These are phyloP conservation scores for Cladosporium sp. DNA, from an alignment of 2,329 filamentous ascomycete species.

Conservation along the genomic window DNA sequence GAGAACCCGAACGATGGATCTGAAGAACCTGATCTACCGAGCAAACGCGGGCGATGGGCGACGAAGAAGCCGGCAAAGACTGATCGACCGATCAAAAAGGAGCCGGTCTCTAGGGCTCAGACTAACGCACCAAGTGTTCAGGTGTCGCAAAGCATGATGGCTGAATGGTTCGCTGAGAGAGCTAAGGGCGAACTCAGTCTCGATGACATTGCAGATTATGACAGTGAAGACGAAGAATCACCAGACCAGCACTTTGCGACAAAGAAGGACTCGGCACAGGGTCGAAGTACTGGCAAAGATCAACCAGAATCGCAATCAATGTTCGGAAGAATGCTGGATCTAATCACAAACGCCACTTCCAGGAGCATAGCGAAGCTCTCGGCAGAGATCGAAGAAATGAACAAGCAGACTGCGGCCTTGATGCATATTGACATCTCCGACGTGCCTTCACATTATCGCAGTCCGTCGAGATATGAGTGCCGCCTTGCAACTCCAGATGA, in stretches of 20 bases:
- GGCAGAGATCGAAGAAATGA: conserved; percentile 8
- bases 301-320: not conserved
- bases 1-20: conserved; percentile 6
- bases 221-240: not conserved
- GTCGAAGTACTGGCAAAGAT: not conserved
- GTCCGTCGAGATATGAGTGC: not conserved
- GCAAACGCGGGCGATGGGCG: conserved; percentile 8
- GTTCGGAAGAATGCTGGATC: not conserved
- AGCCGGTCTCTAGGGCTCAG: not conserved
- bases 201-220: not conserved
- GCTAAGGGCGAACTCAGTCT: conserved; percentile 14
- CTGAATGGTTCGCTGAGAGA: conserved; percentile 10
- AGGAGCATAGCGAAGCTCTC: not conserved
- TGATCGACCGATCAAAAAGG: not conserved
- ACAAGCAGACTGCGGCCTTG: not conserved
- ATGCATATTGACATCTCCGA: conserved; percentile 4
- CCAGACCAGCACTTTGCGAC: not conserved
- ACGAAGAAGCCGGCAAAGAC: not conserved
- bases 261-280: not conserved
- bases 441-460: conserved; percentile 3
- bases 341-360: not conserved
- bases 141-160: conserved; percentile 9
- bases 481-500: not conserved
- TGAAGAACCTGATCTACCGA: not conserved
- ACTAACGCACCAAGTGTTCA: not conserved